A percentile compares a stretch with the other conserved stretches of the same genome.
These are phyloP conservation scores for Pluteus cervinus DNA, from an alignment of 768 basidiomycete species.

Conservation along the genomic window DNA sequence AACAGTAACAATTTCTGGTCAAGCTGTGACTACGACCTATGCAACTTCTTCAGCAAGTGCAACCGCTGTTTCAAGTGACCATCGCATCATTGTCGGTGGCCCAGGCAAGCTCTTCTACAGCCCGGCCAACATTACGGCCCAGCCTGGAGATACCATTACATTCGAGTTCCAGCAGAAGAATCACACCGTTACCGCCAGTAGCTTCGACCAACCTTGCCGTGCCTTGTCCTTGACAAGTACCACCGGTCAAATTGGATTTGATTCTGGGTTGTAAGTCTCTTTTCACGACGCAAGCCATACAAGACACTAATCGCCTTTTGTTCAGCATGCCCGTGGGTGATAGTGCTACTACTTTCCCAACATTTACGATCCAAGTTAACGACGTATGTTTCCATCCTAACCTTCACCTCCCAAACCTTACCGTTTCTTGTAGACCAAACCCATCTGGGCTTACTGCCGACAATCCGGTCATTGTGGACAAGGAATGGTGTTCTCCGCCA, in stretches of 20 bases:
- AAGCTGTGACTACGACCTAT: constrained; percentile 18
- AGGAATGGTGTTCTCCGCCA: constrained; percentile 59
- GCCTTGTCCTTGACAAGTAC: constrained; percentile 36
- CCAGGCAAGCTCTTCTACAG: constrained; percentile 28
- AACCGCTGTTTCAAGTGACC: constrained; percentile 21
- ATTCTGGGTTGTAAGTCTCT: constrained; percentile 38
- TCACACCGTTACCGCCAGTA: constrained; percentile 40
- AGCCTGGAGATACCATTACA: constrained; percentile 41
- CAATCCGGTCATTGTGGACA: constrained; percentile 44
- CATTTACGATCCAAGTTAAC: constrained; percentile 47
- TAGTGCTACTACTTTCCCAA: constrained; percentile 40
- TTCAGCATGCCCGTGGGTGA: constrained; percentile 42
- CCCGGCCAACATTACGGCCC: constrained; percentile 40
- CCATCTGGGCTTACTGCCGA: constrained; percentile 52
- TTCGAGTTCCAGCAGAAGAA: constrained; percentile 45
- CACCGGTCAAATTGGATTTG: constrained; percentile 35
- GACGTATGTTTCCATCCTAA: constrained; percentile 28
- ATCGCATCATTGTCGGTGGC: constrained; percentile 38
- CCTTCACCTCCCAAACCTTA: constrained; percentile 1
- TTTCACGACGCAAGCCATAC: too few relatives aligned
- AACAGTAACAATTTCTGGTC: constrained; percentile 24
- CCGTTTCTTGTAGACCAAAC: constrained; percentile 30
- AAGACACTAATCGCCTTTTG: too few relatives aligned
- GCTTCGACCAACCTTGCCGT: constrained; percentile 36
- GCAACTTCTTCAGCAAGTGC: constrained; percentile 21